Conservation (phyloP, 2,329 filamentous ascomycete genomes). For the Talaromyces sp. region DNA sequence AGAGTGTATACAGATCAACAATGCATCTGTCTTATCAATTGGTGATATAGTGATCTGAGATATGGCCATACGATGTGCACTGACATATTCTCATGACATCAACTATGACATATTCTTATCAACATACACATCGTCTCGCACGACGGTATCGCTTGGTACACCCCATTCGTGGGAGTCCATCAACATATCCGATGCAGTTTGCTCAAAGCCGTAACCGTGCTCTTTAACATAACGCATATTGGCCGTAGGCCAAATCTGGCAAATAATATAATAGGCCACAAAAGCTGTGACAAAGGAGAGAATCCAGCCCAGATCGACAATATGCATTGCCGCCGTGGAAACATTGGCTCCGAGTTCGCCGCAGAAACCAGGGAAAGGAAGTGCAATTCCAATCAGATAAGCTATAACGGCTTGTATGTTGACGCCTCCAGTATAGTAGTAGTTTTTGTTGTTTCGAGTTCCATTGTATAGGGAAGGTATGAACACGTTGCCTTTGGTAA, state of each 20-base stretch:
- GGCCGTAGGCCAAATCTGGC: constrained; percentile 35
- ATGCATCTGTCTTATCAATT: too few relatives aligned
- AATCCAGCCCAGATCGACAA: constrained; percentile 34
- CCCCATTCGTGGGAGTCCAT: not conserved
- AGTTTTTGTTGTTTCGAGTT: constrained; percentile 26
- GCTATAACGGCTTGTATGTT: constrained; percentile 34
- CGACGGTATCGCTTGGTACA: not conserved
- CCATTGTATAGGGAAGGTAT: constrained; percentile 30
- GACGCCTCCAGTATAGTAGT: constrained; percentile 31
- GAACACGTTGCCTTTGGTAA: constrained; percentile 24
- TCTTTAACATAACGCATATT: constrained; percentile 33
- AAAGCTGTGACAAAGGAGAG: constrained; percentile 30
- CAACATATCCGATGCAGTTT: not conserved
- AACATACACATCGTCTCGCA: constrained; percentile 3
- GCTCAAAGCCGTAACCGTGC: constrained; percentile 24
- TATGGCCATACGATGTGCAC: not conserved
- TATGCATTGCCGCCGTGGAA: constrained; percentile 25
- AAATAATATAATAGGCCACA: constrained; percentile 31
- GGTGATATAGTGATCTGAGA: not conserved
- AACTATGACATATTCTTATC: constrained; percentile 9
- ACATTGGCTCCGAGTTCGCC: constrained; percentile 31
- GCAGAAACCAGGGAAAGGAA: constrained; percentile 34
- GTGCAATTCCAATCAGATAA: constrained; percentile 29
- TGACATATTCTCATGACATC: not conserved
- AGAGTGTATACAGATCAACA: too few relatives aligned